Conservation (phyloP, 192 early-diverging fungal species). For the Podila verticillata region DNA sequence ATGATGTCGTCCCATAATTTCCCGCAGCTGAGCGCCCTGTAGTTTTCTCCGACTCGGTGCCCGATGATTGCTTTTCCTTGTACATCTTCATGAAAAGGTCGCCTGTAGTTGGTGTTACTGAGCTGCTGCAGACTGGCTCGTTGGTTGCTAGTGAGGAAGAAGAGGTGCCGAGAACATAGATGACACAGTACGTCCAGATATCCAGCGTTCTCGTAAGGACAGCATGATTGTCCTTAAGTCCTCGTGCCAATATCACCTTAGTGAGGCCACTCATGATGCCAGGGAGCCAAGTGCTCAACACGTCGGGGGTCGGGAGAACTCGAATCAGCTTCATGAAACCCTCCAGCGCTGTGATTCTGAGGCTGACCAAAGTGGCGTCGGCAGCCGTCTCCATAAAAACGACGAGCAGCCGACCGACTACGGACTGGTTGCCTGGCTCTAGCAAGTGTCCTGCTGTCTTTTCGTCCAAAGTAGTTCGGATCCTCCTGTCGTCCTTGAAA, state of each 20-base stretch:
- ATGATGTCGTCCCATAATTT: conserved; percentile 7
- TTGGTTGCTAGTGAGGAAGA: not conserved
- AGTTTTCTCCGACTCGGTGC: no score
- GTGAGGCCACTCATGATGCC: conserved; percentile 22
- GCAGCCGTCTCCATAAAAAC: conserved; percentile 19
- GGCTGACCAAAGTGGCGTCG: conserved; percentile 13
- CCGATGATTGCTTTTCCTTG: conserved; percentile 6
- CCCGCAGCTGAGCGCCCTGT: not conserved
- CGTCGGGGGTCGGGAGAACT: conserved; percentile 18
- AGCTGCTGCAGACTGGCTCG: not conserved
- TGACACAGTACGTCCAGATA: conserved; percentile 27
- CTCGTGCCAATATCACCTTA: conserved; percentile 18
- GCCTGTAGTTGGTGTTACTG: not conserved
- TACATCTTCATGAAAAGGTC: conserved; percentile 27
- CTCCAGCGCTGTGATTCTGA: conserved; percentile 14
- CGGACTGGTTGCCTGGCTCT: not conserved
- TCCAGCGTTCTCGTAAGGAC: conserved; percentile 13
- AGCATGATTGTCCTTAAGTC: conserved; percentile 37
- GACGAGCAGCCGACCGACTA: conserved; percentile 21
- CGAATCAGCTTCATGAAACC: conserved; percentile 26
- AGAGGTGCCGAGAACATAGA: conserved; percentile 6
- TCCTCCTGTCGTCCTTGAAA: not conserved
- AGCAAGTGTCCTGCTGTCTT: conserved; percentile 11
- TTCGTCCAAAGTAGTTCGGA: conserved; percentile 14
- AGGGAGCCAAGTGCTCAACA: conserved; percentile 21